Evolutionary conservation across 2,329 filamentous ascomycete genomes (phyloP).

Genomic region (Aspergillus fischeri): DNA sequence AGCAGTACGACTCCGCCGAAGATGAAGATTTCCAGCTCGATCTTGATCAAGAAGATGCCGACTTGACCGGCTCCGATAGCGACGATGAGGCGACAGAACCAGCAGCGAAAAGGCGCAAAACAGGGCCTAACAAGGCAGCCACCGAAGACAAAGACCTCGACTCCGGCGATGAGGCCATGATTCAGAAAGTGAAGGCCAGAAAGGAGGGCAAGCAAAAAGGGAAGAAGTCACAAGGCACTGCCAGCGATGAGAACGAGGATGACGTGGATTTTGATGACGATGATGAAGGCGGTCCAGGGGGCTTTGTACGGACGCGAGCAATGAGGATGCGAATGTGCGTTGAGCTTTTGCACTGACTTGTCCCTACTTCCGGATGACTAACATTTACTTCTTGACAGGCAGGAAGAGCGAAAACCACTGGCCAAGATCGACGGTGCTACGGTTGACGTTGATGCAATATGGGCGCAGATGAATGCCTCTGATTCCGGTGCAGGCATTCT

Average conservation of each 20-base stretch:
- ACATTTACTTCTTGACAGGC: constrained; percentile 23
- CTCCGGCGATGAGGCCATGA: constrained; percentile 56
- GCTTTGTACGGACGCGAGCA: constrained; percentile 51
- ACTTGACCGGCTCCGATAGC: constrained; percentile 24
- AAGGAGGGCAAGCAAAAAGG: constrained; percentile 37
- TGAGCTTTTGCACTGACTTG: background rate
- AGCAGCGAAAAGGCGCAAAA: constrained; percentile 38
- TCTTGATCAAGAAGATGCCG: constrained; percentile 30
- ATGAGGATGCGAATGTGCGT: constrained; percentile 48
- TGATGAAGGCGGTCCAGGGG: constrained; percentile 45
- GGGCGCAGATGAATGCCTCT: constrained; percentile 49
- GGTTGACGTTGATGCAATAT: constrained; percentile 53
- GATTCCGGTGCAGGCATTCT: constrained; percentile 13
- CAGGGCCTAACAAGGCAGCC: constrained; percentile 17
- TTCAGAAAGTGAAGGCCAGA: constrained; percentile 44
- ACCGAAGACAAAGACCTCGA: constrained; percentile 43
- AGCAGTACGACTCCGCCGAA: constrained; percentile 35
- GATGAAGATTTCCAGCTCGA: constrained; percentile 39
- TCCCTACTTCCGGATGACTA: background rate
- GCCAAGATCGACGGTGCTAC: constrained; percentile 49
- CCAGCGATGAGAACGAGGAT: constrained; percentile 36
- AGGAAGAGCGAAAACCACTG: constrained; percentile 46
- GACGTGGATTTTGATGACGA: constrained; percentile 37
- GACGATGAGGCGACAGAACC: constrained; percentile 30
- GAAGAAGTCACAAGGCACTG: constrained; percentile 27